These are phyloP conservation scores for Chlorella sp. DNA, from an alignment of 139 green algal genomes.

Conservation along the genomic window DNA sequence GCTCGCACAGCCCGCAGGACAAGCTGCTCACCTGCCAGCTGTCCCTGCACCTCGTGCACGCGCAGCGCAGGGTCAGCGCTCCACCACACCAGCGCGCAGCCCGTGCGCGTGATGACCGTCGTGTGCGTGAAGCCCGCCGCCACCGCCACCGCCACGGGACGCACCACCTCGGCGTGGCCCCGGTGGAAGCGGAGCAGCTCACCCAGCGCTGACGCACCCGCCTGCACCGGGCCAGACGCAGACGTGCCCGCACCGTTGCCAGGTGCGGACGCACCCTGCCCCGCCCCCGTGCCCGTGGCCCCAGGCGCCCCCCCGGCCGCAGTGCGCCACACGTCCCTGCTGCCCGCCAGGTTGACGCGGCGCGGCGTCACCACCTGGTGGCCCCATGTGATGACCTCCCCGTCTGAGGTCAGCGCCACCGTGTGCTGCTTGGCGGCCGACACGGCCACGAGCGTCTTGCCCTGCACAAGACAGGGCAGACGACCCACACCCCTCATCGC, in stretches of 20 bases:
- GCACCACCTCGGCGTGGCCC: constrained; percentile 52
- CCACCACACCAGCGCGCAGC: constrained; percentile 67
- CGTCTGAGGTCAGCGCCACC: constrained; percentile 62
- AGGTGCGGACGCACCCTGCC: background rate
- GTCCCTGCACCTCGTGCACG: constrained; percentile 58
- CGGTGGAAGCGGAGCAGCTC: constrained; percentile 52
- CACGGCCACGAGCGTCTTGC: constrained; percentile 49
- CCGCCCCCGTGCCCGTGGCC: background rate
- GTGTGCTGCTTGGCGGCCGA: constrained; percentile 87
- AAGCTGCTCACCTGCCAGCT: constrained; percentile 29
- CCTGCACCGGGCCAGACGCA: background rate
- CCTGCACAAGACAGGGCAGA: no score
- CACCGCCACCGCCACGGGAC: constrained; percentile 47
- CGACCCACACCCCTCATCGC: no score
- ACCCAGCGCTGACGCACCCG: no score
- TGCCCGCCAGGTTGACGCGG: constrained; percentile 41
- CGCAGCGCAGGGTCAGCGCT: constrained; percentile 46
- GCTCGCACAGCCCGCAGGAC: no score
- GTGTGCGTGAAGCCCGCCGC: constrained; percentile 66
- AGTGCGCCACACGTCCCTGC: constrained; percentile 25
- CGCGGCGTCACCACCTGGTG: constrained; percentile 61
- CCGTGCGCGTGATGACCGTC: constrained; percentile 49
- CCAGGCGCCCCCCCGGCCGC: constrained; percentile 10
- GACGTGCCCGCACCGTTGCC: constrained; percentile 21
- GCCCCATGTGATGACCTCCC: constrained; percentile 84